Evolutionary conservation across 805 yeast genomes (phyloP), one percentile per base, ranked within the genome.

Genomic region (Wickerhamomyces subpelliculosus): DNA sequence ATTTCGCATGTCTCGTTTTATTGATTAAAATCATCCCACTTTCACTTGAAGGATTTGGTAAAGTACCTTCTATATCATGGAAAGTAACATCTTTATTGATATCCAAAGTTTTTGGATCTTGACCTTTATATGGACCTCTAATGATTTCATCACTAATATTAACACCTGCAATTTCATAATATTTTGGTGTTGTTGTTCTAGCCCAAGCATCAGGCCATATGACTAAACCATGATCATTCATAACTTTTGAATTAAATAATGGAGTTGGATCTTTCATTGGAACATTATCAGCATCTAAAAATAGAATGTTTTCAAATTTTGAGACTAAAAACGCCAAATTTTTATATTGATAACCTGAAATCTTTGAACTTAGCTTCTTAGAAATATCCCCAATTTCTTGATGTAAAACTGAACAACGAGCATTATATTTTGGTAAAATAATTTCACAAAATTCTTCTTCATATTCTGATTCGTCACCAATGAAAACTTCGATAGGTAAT

Each of bases 151-250:
- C 57, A 20, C 50, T 62, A 35, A 62, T 68, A 59, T 46, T 37
- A 8, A 64, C 40, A 3, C 57, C 58, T 2, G 80, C 73, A 41
- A 78, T 74, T 9, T 74, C 75, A 50, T 73, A 76, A 49, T 57
- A 76, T 34, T 61, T 62, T 17, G 86, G 86, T 44, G 73, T 68
- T 8, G 84, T 78, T 5, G 84, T 76, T 55, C 86, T 64, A 3
- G 79, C 68, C 86, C 86, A 79, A 26, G 74, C 73, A 57, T 79
- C 85, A 4, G 86, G 86, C 85, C 86, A 79, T 8, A 77, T 41
- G 9, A 78, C 61, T 38, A 79, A 51, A 0, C 74, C 71, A 14
- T 59, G 58, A 9, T 67, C 57, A 32, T 54, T 47, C 57, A 61
- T 78, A 8, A 65, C 59, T 11, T 62, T 53, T 25, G 74, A 66